phyloP scores from a whole-genome alignment of 805 yeast genomes.

The Ogataea naganishii region DNA sequence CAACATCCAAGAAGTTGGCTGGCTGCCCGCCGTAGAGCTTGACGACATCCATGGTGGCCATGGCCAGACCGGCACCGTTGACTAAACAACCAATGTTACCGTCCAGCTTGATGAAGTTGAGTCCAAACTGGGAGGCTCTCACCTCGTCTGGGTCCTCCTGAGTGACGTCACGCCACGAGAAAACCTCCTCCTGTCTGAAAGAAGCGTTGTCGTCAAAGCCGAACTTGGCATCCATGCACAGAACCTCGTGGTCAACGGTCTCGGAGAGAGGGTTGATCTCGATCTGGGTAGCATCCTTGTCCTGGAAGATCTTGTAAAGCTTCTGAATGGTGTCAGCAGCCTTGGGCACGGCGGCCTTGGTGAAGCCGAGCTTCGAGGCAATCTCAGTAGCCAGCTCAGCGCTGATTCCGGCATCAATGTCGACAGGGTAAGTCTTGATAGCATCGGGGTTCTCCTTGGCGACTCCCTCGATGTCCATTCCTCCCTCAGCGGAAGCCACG shows the following conservation, averaged over 20 bases:
- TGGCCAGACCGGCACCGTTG: slow-evolving; percentile 99
- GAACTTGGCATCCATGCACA: slow-evolving; percentile 99
- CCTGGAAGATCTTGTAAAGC: slow-evolving; percentile 81
- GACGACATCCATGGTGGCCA: slow-evolving; percentile 99
- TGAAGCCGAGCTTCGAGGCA: slow-evolving; percentile 77
- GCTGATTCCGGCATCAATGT: slow-evolving; percentile 72
- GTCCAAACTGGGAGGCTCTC: slow-evolving; percentile 79
- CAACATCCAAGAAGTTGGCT: slow-evolving; percentile 98
- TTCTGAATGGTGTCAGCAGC: slow-evolving; percentile 84
- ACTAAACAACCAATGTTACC: slow-evolving; percentile 99
- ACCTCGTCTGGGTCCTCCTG: slow-evolving; percentile 99
- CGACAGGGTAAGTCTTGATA: slow-evolving; percentile 79
- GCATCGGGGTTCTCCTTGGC: slow-evolving; percentile 88
- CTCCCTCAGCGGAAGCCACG: slow-evolving; percentile 97
- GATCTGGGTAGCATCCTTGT: slow-evolving; percentile 94
- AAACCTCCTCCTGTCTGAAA: slow-evolving; percentile 91
- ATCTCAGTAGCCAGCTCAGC: slow-evolving; percentile 66
- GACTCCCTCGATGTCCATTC: slow-evolving; percentile 99
- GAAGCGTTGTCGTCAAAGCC: slow-evolving; percentile 96
- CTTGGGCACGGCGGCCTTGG: slow-evolving; percentile 65
- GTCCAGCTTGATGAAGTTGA: slow-evolving; percentile 94
- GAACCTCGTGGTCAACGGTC: slow-evolving; percentile 79
- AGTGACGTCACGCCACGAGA: slow-evolving; percentile 91
- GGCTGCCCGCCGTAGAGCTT: slow-evolving; percentile 98
- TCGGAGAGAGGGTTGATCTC: slow-evolving; percentile 98